Evolutionary conservation across 2,329 filamentous ascomycete genomes (phyloP), one percentile per base, ranked within the genome.

Genomic region (Rutstroemia sydowiana): DNA sequence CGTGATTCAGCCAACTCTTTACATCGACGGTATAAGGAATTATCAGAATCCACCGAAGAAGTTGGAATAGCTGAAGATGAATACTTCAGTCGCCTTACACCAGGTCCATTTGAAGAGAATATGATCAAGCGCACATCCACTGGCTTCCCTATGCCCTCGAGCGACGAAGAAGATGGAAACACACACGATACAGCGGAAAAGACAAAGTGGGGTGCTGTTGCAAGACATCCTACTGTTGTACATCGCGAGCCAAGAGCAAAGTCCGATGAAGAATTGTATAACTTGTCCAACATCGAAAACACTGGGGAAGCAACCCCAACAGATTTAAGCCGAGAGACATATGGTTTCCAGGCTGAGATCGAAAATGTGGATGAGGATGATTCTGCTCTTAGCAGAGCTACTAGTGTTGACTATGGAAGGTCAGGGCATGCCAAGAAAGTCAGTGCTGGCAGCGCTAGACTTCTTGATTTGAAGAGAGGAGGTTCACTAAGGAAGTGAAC

Each of bases 401-500:
- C 76, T 47, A 92, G 85, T 67, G 73, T 92, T 52, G 80, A 85
- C 55, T 51, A 62, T 45, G 79, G 79, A 53, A 79, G 75, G 61
- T 74, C 23, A 6, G 30, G 76, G 9, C 86, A 91, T 60, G 79
- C 74, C 18, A 77, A 84, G 49, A 85, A 85, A 57, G 82, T 90
- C 62, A 91, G 86, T 63, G 85, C 86, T 41, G 87, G 87, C 45
- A 91, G 85, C 63, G 87, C 87, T 10, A 86, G 81, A 68, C 69
- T 92, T 47, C 71, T 93, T 45, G 82, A 90, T 45, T 75, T 91
- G 43, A 75, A 76, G 18, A 75, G 79, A 20, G 73, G 77, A 23
- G 66, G 67, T 41, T 84, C 79, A 20, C 68, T n/a, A n/a, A 70
- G 11, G 81, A 83, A 56, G 70, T 68, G 39, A 74, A n/a, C n/a